A percentile compares a stretch with the other conserved stretches of the same genome.
phyloP scores from a whole-genome alignment of 805 yeast genomes.

The Schwanniomyces polymorphus region DNA sequence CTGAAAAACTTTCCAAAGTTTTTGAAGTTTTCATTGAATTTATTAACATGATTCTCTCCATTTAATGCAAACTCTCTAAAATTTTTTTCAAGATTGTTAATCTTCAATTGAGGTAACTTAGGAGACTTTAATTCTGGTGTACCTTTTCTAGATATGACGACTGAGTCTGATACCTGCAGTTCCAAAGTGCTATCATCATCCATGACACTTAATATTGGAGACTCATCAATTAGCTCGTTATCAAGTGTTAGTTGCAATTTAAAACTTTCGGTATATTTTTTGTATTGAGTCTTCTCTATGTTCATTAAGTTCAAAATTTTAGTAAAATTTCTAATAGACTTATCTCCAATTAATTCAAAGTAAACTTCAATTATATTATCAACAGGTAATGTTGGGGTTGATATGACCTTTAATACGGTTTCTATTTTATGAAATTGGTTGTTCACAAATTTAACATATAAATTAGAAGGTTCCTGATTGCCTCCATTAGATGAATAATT shows the following conservation, averaged over 20 bases:
- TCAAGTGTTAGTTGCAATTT: slow-evolving; percentile 31
- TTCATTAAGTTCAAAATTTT: slow-evolving; percentile 69
- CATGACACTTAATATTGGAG: slow-evolving; percentile 30
- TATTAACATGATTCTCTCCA: slow-evolving; percentile 62
- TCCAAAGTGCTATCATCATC: slow-evolving; percentile 18
- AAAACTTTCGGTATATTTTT: slow-evolving; percentile 36
- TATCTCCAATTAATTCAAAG: slow-evolving; percentile 66
- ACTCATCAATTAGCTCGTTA: slow-evolving; percentile 25
- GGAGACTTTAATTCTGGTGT: slow-evolving; percentile 24
- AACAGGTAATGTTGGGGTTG: slow-evolving; percentile 62
- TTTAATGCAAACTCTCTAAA: slow-evolving; percentile 45
- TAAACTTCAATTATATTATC: slow-evolving; percentile 65
- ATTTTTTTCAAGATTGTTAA: slow-evolving; percentile 46
- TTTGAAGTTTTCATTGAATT: slow-evolving; percentile 64
- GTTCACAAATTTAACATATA: slow-evolving; percentile 43
- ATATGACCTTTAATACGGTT: slow-evolving; percentile 63
- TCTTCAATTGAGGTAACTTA: slow-evolving; percentile 28
- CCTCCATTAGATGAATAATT: slow-evolving; percentile 25
- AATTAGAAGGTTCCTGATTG: slow-evolving; percentile 20
- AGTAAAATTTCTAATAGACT: slow-evolving; percentile 57
- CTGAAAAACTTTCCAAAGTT: slow-evolving; percentile 57
- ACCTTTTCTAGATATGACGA: slow-evolving; percentile 5
- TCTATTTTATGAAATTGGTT: slow-evolving; percentile 49
- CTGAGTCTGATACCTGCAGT: slow-evolving; percentile 5
- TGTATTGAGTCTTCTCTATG: slow-evolving; percentile 28